Base-by-base conservation (phyloP, 257 asterid species). In the Petrea volubilis region DNA sequence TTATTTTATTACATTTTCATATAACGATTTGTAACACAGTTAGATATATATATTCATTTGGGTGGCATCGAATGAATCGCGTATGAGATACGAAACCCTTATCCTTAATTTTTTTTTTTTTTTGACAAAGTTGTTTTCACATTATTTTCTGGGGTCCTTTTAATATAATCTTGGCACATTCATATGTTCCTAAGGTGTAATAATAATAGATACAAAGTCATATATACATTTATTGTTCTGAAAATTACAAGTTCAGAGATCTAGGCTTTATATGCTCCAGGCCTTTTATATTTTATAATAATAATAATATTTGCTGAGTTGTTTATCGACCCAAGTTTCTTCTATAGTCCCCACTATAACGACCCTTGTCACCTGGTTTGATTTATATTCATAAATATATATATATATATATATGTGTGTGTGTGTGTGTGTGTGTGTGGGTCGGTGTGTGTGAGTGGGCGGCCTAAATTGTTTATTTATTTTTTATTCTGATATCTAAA, bases 71-170 rank as follows among this genome's bases (percentile, higher is more conserved):
- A n/a, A n/a, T n/a, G n/a, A n/a, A n/a, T n/a, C n/a, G n/a, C n/a
- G n/a, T n/a, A n/a, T n/a, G 66, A 57, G 80, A 75, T 71, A 34
- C 20, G 59, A 55, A 56, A 43, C 38, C 59, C 76, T 78, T 68
- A 62, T 74, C 86, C 67, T 71, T 70, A 40, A 66, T 60, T 51
- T 44, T 64, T 29, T n/a, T n/a, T n/a, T n/a, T n/a, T n/a, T n/a
- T n/a, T n/a, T n/a, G n/a, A n/a, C 49, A 60, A 38, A 20, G 38
- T 33, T 34, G 15, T 8, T 77, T 68, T 70, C 15, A 38, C 23
- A 73, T 62, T 24, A 43, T 27, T 70, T 34, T 38, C 20, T 14
- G 78, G 3, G 68, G 80, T 75, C 75, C 71, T n/a, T n/a, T n/a
- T n/a, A n/a, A n/a, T n/a, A n/a, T n/a, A n/a, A n/a, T n/a, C n/a